These are phyloP conservation scores for Micromonas pusilla DNA, from an alignment of 139 green algal genomes.

Conservation along the genomic window DNA sequence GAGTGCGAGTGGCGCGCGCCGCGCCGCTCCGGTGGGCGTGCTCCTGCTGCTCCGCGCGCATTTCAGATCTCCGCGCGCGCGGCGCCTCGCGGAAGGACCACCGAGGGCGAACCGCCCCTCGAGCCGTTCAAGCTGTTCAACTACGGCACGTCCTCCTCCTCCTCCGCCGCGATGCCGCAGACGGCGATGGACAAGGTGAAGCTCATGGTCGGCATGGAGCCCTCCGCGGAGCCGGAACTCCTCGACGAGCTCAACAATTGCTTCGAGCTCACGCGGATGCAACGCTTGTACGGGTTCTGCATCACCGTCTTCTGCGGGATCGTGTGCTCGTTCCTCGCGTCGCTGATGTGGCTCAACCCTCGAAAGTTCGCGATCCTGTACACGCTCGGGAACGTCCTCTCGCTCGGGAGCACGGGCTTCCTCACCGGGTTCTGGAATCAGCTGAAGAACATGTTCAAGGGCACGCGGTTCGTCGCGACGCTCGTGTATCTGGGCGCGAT, in stretches of 20 bases:
- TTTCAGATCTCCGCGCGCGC: too few relatives aligned
- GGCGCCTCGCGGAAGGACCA: too few relatives aligned
- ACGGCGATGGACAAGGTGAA: background rate
- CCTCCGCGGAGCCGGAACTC: background rate
- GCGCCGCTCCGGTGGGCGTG: too few relatives aligned
- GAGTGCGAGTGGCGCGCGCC: too few relatives aligned
- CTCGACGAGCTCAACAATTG: background rate
- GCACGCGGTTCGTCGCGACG: slow-evolving; percentile 9
- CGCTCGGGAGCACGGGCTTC: slow-evolving; percentile 15
- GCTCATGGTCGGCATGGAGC: slow-evolving; percentile 4
- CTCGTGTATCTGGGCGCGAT: slow-evolving; percentile 10
- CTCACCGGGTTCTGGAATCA: slow-evolving; percentile 5
- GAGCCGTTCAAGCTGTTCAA: too few relatives aligned
- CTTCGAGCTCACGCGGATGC: background rate
- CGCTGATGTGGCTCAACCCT: slow-evolving; percentile 8
- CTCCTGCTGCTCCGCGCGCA: too few relatives aligned
- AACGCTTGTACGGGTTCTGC: slow-evolving; percentile 22
- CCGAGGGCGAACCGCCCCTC: too few relatives aligned
- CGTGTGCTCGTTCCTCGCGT: slow-evolving; percentile 8
- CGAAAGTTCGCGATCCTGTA: slow-evolving; percentile 22
- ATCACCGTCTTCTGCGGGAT: background rate
- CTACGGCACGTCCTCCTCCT: background rate
- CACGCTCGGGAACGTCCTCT: slow-evolving; percentile 19
- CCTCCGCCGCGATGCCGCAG: background rate
- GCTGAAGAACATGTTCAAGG: slow-evolving; percentile 24